Base-by-base conservation (phyloP, 306 rosid genomes). In the Vigna trinervia region DNA sequence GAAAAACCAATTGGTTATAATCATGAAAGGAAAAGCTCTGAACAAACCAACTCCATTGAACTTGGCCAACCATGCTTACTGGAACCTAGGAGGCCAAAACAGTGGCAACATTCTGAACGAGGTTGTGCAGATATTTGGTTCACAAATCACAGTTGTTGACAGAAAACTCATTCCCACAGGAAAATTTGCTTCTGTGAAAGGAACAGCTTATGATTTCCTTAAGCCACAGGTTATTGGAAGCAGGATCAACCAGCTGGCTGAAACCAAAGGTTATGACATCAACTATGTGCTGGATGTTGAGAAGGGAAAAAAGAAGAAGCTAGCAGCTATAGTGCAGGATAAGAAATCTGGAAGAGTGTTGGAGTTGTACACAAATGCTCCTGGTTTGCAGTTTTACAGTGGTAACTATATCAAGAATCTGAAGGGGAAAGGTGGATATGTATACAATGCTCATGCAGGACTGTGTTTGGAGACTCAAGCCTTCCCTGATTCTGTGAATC, bases 11-110 rank as follows among this genome's bases (percentile, higher is more conserved):
- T 92, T 82, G 88, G 78, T 70, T 1, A 69, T 92, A 28, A 57
- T 64, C 8, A 86, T 94, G 96, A 82, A 79, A 80, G 97, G 95
- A 32, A 85, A 75, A 82, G 94, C 97, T 23, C 84, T 94, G 4
- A 89, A 90, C 92, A 94, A 92, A 83, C 80, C 93, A 3, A 94
- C 96, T 1, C 98, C 98, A 2, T 95, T 94, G 76, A 94, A 87
- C 81, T 80, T 94, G 17, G 95, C 90, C 2, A 89, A 90, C 76
- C 98, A 92, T 54, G 80, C 89, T 0, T 94, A 88, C 48, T 94
- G 98, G 98, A 94, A 90, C 88, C 83, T 94, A 3, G 96, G 96
- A 7, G 88, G 89, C 46, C 95, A 94, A 58, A 82, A 87, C 83
- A 86, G 92, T 17, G 98, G 98, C 10, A 70, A 84, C n/a, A 83